Evolutionary conservation across 2,329 filamentous ascomycete species (phyloP), one percentile per base, ranked within the genome.

Genomic region (Venturia pyrina): DNA sequence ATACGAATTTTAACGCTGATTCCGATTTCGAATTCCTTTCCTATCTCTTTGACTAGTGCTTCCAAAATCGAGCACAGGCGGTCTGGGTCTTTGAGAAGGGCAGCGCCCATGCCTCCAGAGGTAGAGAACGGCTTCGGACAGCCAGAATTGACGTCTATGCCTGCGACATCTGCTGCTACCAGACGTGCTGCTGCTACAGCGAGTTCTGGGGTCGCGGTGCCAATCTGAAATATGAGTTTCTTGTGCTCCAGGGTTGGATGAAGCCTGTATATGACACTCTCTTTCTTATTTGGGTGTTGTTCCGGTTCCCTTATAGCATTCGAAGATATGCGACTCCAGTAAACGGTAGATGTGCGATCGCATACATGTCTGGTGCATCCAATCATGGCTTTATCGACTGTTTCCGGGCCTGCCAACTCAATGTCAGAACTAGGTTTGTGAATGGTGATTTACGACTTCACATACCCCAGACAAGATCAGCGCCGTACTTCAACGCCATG

Each of bases 71-170:
- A 83, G 71, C 87, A 89, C 0, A 99, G 84, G 72, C 85, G 87
- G 69, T 98, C 93, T 0, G 95, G 93, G 0, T 89, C 93, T 70
- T 85, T 86, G 19, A 99, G 83, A 24, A 99, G 83, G 1, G 93
- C 93, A 0, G 95, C 95, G 62, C 95, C 95, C 95, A 99, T 99
- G 62, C 95, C 95, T 67, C 92, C 92, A 68, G 85, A 85, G 1
- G 93, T 96, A 73, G 90, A 96, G 77, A 99, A 99, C 0, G 93
- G 90, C 77, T 99, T 99, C 0, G 95, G 95, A 74, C 95, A 99
- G n/a, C 95, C 95, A 0, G 95, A 92, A 75, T 99, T 99, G 68
- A 99, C 89, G 75, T 98, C 95, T 71, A 99, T 97, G 67, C 95
- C 95, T 0, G 88, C 87, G 3, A 99, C 95, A 76, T 98, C 91